Evolutionary conservation across 1,284 basidiomycete species (phyloP), one percentile per base, ranked within the genome.

Genomic region (Cutaneotrichosporon cavernicola): DNA sequence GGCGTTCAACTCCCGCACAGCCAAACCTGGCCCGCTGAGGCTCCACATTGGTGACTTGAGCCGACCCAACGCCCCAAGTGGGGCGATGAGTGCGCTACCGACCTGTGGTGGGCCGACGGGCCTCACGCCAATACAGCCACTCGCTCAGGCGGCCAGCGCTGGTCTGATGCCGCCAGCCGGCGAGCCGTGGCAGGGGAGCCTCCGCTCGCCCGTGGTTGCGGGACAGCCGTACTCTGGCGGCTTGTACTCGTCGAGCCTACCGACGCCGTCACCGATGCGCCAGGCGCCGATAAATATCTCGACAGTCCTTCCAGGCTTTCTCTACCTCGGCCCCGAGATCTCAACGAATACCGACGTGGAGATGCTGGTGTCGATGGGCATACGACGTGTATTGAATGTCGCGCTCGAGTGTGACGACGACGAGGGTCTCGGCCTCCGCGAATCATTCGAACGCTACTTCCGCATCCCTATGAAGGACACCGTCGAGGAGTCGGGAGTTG

Each of bases 401-500:
- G 95, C 95, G 6, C 84, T 86, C 32, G 96, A 98, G 78, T 95
- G 92, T 76, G 88, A 92, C 22, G 87, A 93, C 70, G 88, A 92
- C 74, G 86, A 89, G 62, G 90, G 88, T 0, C 80, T 94, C 65
- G 80, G 82, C 22, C 73, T 95, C 65, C 83, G 83, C 34, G 83
- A 86, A 59, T 82, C 83, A 30, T 96, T 97, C 75, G 89, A 91
- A 68, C 86, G 86, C 67, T 97, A 97, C 76, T 83, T 86, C 56
- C 88, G 88, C 70, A 89, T 98, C 43, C 90, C 92, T 2, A 93
- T 98, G 90, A 84, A 91, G 69, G 95, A 98, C 81, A 92, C 88
- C 4, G 92, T 98, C 16, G 95, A 98, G 77, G 95, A 97, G 79
- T 89, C 90, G 63, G 90, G 90, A 56, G 90, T 98, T 49, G 87